These are phyloP conservation scores for Fusarium guadeloupense DNA, from an alignment of 2,329 filamentous ascomycete genomes.

Conservation along the genomic window DNA sequence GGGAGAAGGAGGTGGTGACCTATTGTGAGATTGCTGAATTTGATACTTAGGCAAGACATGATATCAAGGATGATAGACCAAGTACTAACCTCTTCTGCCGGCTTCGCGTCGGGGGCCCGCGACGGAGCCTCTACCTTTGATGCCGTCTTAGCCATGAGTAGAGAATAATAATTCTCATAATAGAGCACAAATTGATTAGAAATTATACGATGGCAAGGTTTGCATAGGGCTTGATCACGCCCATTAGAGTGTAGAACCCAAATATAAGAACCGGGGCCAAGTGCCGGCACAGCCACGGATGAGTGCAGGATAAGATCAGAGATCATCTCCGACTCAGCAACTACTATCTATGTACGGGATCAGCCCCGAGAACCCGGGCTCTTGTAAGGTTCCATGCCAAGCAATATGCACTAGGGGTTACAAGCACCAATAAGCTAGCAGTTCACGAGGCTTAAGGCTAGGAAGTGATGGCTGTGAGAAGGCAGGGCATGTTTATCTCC, in stretches of 20 bases:
- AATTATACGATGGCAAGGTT: no score
- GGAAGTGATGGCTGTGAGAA: not conserved
- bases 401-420: no score
- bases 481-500: slow-evolving; percentile 7
- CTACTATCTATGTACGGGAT: not conserved
- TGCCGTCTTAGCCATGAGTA: slow-evolving; percentile 2
- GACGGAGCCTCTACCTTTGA: not conserved
- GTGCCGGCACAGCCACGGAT: not conserved
- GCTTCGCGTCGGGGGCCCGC: not conserved
- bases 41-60: not conserved
- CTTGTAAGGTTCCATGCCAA: no score
- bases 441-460: not conserved
- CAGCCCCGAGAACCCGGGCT: not conserved
- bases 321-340: not conserved
- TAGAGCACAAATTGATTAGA: not conserved
- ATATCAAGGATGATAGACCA: not conserved
- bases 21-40: not conserved
- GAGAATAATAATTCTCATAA: not conserved
- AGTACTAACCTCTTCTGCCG: slow-evolving; percentile 12
- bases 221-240: no score
- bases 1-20: not conserved
- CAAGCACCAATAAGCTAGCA: slow-evolving; percentile 1
- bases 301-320: not conserved
- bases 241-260: not conserved
- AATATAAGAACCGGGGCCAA: no score